Base-by-base conservation (phyloP, 2,329 filamentous ascomycete species). In the Botrytis sinoallii region DNA sequence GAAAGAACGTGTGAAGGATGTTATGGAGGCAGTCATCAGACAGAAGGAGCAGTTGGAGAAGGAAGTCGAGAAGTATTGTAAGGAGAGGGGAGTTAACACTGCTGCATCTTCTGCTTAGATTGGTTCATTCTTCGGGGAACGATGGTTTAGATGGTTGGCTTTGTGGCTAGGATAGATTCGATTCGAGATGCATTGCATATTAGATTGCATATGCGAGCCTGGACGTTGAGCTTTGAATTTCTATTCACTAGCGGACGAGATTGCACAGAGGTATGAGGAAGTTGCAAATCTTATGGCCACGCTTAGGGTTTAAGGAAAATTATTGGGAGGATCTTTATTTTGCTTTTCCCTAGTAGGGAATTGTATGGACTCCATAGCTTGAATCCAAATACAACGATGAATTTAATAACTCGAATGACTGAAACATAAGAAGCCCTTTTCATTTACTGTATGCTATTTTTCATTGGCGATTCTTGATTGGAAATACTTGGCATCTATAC, bases 41-140 rank as follows among this genome's bases (percentile, higher is more conserved):
- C 92, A 94, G 85, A 86, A 86, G 74, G 88, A 90, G 71, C 91
- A 87, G 73, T 82, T 94, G 79, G 84, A 85, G 75, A 93, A 92
- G 84, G 92, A 95, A 84, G 92, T 94, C 10, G 87, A 87, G 75
- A 92, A 91, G 84, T 95, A 93, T 81, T 93, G 92, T 78, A 84
- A 85, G 63, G 91, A 93, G 83, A 85, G 91, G 75, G 68, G 68
- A 9, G 72, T 74, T 14, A 40, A 69, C 22, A 52, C 61, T 61
- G 25, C 35, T 20, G 32, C 22, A 25, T 25, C 40, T 32, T 65
- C 22, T 61, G 32, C 40, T 32, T 65, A 40, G 22, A 16, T 65
- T 40, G 4, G 22, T 20, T 16, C 10, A 29, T 42, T 8, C 18
- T 57, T 42, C 9, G 4, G 6, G 22, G 66, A 6, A 57, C 2